Conservation (phyloP, 2,329 filamentous ascomycete genomes). For the Orbilia brochopaga region DNA sequence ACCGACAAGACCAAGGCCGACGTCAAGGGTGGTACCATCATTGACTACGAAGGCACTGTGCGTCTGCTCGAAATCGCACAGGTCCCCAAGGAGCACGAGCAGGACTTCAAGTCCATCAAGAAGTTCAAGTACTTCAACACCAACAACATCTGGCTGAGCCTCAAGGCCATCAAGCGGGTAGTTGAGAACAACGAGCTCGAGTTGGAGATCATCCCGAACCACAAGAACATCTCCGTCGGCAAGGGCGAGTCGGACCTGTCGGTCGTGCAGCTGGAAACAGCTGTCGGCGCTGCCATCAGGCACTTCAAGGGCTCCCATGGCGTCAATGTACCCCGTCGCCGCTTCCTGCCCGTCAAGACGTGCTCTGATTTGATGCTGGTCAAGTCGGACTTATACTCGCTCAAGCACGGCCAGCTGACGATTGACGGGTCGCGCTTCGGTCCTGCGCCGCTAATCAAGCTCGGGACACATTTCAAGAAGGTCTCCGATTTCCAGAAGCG, state of each 20-base stretch:
- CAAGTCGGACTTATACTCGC: slow-evolving; percentile 98
- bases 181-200: slow-evolving; percentile 98
- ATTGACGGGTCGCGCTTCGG: slow-evolving; percentile 97
- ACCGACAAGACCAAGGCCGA: slow-evolving; percentile 99
- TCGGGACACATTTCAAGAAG: slow-evolving; percentile 99
- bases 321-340: slow-evolving; percentile 95
- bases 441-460: slow-evolving; percentile 96
- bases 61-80: slow-evolving; percentile 98
- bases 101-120: slow-evolving; percentile 99
- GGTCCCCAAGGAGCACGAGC: slow-evolving; percentile 99
- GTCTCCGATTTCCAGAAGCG: slow-evolving; percentile 94
- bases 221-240: slow-evolving; percentile 96
- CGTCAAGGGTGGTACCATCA: slow-evolving; percentile 99
- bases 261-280: slow-evolving; percentile 97
- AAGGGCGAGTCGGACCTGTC: slow-evolving; percentile 98
- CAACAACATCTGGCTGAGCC: slow-evolving; percentile 99
- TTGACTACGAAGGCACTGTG: slow-evolving; percentile 96
- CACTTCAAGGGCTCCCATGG: slow-evolving; percentile 99
- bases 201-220: slow-evolving; percentile 99
- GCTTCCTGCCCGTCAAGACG: slow-evolving; percentile 99
- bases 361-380: slow-evolving; percentile 99
- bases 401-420: slow-evolving; percentile 97
- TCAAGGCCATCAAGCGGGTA: slow-evolving; percentile 95
- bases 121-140: slow-evolving; percentile 99
- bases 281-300: slow-evolving; percentile 95